Evolutionary conservation across 1,284 basidiomycete species (phyloP).

Genomic region (Tremellales sp.): DNA sequence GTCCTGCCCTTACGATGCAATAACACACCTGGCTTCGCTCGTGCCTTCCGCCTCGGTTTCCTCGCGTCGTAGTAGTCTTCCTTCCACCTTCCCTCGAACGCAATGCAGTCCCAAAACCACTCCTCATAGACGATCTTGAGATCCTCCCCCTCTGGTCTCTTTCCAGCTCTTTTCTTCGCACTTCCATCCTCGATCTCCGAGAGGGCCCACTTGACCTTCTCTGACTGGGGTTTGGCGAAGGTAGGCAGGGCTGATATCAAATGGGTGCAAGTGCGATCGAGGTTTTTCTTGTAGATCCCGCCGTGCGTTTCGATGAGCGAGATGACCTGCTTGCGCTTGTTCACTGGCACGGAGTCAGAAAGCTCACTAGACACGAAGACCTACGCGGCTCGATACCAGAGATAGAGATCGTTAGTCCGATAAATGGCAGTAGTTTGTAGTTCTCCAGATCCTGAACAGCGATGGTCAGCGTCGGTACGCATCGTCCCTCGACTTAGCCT

Average conservation of each 20-base stretch:
- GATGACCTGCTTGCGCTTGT: slow-evolving; percentile 38
- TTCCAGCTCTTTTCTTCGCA: slow-evolving; percentile 26
- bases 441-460: slow-evolving; percentile 17
- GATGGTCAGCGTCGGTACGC: not conserved
- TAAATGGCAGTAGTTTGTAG: slow-evolving; percentile 35
- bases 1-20: too few relatives aligned
- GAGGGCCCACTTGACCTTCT: slow-evolving; percentile 45
- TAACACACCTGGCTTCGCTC: slow-evolving; percentile 25
- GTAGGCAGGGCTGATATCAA: slow-evolving; percentile 39
- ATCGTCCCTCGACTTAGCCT: not conserved
- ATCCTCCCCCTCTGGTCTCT: slow-evolving; percentile 25
- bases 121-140: slow-evolving; percentile 45
- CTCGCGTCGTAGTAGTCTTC: slow-evolving; percentile 44
- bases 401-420: slow-evolving; percentile 38
- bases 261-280: slow-evolving; percentile 45
- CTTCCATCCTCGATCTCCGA: slow-evolving; percentile 31
- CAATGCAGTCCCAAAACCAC: slow-evolving; percentile 50
- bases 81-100: slow-evolving; percentile 40
- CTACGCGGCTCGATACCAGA: slow-evolving; percentile 37
- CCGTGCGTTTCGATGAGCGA: slow-evolving; percentile 33
- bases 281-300: slow-evolving; percentile 43
- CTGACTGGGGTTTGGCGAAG: slow-evolving; percentile 28
- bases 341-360: slow-evolving; percentile 20
- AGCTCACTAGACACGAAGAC: slow-evolving; percentile 4
- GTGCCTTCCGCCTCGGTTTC: slow-evolving; percentile 27